Conservation (phyloP, 2,329 filamentous ascomycete species). For the Orbilia blumenaviensis region DNA sequence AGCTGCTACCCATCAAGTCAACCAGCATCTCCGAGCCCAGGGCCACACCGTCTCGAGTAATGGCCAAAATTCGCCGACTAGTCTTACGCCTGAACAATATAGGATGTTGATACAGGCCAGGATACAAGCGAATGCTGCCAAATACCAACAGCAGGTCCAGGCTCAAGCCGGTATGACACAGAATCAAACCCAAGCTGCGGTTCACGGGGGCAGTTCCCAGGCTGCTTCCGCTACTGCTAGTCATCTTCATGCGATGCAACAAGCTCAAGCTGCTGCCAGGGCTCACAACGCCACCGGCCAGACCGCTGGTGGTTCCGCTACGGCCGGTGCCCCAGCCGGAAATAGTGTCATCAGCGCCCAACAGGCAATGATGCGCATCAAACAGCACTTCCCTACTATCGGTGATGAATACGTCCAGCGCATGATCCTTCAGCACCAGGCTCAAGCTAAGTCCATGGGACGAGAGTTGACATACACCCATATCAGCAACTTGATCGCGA, state of each 20-base stretch:
- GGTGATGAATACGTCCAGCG: conserved; percentile 49
- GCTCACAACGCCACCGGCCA: conserved; percentile 27
- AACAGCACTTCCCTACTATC: conserved; percentile 49
- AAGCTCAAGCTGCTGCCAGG: conserved; percentile 38
- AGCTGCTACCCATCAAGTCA: conserved; percentile 44
- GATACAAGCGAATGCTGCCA: conserved; percentile 45
- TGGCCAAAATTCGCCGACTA: conserved; percentile 45
- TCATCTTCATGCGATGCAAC: conserved; percentile 42
- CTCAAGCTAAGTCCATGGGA: conserved; percentile 38
- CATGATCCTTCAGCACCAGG: conserved; percentile 49
- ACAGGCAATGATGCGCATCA: conserved; percentile 43
- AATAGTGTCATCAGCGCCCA: conserved; percentile 35
- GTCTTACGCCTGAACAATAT: conserved; percentile 49
- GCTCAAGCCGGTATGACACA: conserved; percentile 17
- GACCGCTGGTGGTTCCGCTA: background rate
- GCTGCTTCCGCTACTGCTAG: conserved; percentile 15
- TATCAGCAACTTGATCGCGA: conserved; percentile 41
- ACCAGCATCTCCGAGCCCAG: conserved; percentile 41
- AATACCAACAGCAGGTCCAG: conserved; percentile 33
- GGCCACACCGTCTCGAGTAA: conserved; percentile 39
- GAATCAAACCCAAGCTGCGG: conserved; percentile 18
- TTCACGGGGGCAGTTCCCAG: conserved; percentile 15
- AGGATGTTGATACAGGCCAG: conserved; percentile 47
- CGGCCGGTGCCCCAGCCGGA: background rate
- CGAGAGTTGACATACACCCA: conserved; percentile 44